Base-by-base conservation (phyloP, 768 basidiomycete species). In the Collybiopsis luxurians region DNA sequence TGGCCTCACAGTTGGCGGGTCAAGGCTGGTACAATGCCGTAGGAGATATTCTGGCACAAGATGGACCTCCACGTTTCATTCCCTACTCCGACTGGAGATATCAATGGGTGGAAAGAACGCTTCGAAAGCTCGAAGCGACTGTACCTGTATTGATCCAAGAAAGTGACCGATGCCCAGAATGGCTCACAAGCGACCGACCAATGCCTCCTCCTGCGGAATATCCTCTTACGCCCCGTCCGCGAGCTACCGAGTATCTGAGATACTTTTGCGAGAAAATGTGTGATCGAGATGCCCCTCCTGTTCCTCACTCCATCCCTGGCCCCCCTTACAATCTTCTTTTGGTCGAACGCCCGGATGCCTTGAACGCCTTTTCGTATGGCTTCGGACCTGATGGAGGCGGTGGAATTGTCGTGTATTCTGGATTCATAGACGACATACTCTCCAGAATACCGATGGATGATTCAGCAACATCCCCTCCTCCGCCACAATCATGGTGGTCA, bases 321-420 rank as follows among this genome's bases (percentile, higher is more conserved):
- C 91, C 93, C 27, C 94, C 94, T 0, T 98, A 95, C 67, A 90
- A 92, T 31, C 74, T 99, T 5, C 79, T 99, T 43, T 69, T 99
- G n/a, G 84, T 96, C 45, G 92, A 98, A 50, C 85, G 87, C 59
- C 87, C 92, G 0, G 87, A 91, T 58, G 77, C 85, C 2, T 80
- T 84, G 9, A 99, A 98, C 65, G 96, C 97, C 1, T 97, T 99
- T 69, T 92, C 90, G 1, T 98, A 95, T 66, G 96, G 96, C 1
- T 98, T 98, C 62, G 93, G 93, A 12, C 89, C 92, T 2, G 85
- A 94, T 64, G 90, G 92, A 36, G 92, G 87, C 0, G 95, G 93
- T 57, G 96, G 97, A 5, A 83, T 99, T 57, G 95, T 98, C 54
- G 85, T 99, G 9, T 98, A 92, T 70, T 92, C 91, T 12, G 96